Base-by-base conservation (phyloP, 2,329 filamentous ascomycete species). In the Diaporthe sp. region DNA sequence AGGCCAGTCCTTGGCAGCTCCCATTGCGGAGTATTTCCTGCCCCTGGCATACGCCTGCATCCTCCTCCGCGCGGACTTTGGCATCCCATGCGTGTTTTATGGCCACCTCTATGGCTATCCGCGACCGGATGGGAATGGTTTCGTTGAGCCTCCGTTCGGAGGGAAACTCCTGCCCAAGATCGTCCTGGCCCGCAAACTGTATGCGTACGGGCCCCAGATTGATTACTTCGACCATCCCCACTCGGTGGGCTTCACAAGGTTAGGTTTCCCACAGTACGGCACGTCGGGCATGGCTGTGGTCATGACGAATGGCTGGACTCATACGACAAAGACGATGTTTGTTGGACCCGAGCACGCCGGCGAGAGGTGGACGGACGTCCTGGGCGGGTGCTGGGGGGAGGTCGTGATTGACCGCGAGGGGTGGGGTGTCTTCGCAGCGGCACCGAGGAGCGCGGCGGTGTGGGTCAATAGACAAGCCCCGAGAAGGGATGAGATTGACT, bases 21-120 rank as follows among this genome's bases (percentile, higher is more conserved):
- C 89, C 2, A 88, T 94, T 46, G 87, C 90, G 67, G 84, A 87
- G 10, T 91, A 88, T 81, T 93, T 94, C 84, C 92, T 93, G 79
- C 88, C 91, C 0, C 84, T 94, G 31, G 93, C 92, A 34, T 94
- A 94, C 82, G 86, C 91, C 2, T 85, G 94, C 49, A 93, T 94
- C 75, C 87, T 94, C 3, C 89, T 94, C 49, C 89, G 92, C 17
- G 79, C 80, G 22, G 83, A 87, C 68, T 85, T 89, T 46, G 92
- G 92, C 22, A 88, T 91, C 39, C 93, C 93, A 0, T 94, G 91
- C 78, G 85, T 94, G 49, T 95, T 95, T 81, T 94, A 92, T 80
- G 92, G 92, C 34, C 92, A 94, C 79, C 81, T 94, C 0, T 94
- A 93, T 81, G 92, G 92, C 31, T 91, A 92, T 67, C 81, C 84